Conservation (phyloP, 768 basidiomycete genomes). For the Gymnopilus junonius region DNA sequence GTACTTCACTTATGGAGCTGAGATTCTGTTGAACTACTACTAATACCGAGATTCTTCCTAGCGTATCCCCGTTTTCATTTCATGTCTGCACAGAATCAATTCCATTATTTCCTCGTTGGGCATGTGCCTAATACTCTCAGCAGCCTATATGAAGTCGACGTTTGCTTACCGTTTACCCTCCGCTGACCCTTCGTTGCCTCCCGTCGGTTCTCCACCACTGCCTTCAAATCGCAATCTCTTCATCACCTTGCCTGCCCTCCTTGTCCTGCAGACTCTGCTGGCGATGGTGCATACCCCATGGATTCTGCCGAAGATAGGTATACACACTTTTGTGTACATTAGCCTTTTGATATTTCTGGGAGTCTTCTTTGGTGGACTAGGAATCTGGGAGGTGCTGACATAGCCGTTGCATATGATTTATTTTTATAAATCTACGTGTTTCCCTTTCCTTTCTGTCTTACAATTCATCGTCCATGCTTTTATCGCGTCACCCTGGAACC, state of each 20-base stretch:
- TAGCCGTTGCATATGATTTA: conserved; percentile 26
- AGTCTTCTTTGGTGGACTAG: conserved; percentile 73
- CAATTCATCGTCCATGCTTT: not conserved
- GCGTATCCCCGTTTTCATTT: conserved; percentile 81
- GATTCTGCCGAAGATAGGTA: conserved; percentile 72
- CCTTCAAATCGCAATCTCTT: conserved; percentile 39
- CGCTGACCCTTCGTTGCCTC: not conserved
- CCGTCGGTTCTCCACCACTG: not conserved
- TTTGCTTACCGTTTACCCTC: conserved; percentile 36
- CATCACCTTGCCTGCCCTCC: conserved; percentile 46
- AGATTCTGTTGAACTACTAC: conserved; percentile 5
- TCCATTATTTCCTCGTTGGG: conserved; percentile 74
- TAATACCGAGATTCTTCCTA: conserved; percentile 26
- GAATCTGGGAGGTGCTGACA: conserved; percentile 67
- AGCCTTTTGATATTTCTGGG: conserved; percentile 69
- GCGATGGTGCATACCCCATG: conserved; percentile 68
- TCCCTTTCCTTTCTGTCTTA: not conserved
- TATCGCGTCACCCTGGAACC: not conserved
- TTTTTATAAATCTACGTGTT: not conserved
- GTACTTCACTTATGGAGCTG: not conserved
- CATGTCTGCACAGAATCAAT: conserved; percentile 77
- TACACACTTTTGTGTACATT: conserved; percentile 78
- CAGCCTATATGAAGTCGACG: conserved; percentile 63
- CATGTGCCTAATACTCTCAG: conserved; percentile 62
- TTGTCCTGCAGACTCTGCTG: conserved; percentile 57